Base-by-base conservation (phyloP, 306 rosid genomes). In the Citrullus mucosospermus region DNA sequence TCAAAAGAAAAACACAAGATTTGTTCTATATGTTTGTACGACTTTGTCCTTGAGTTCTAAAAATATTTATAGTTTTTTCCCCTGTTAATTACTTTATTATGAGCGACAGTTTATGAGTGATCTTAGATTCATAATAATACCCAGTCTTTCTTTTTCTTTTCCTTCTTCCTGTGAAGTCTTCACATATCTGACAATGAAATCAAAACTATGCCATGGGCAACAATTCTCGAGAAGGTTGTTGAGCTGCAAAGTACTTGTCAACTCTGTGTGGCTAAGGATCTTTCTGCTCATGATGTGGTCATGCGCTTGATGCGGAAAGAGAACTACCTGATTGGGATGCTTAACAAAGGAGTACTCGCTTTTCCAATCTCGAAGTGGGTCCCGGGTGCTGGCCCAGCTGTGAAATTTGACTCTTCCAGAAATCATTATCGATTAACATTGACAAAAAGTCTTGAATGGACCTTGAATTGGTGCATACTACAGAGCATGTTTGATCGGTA, bases 401-500 rank as follows among this genome's bases (percentile, higher is more conserved):
- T 92, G 78, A 91, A 86, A 76, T 78, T 78, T 78, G 77, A 84
- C 57, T 79, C 88, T 6, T 51, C 85, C 81, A 93, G 97, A 70
- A 76, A 80, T 72, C 86, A 78, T 20, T 69, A 83, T 78, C 87
- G 88, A 63, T 80, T 91, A 55, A 89, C 93, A 63, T 86, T 95
- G 82, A 88, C 93, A 77, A 95, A 91, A 87, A 89, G 96, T 80
- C 97, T 95, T 44, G 97, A 95, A 80, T 95, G 99, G 99, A 88
- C 97, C 77, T 92, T 95, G 82, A 95, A 89, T 83, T 92, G 99
- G 99, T 91, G 96, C 88, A 92, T 95, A 77, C 80, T 92, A 82
- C 96, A 95, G 81, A 92, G 96, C 91, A 95, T 95, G 99, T 95
- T 95, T 86, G 99, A 95, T 85, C 88, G 98, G 97, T 94, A 88